Evolutionary conservation across 225 moss, liverwort and hornwort species (phyloP), one percentile per base, ranked within the genome.

Genomic region (Pseudoscleropodium purum): DNA sequence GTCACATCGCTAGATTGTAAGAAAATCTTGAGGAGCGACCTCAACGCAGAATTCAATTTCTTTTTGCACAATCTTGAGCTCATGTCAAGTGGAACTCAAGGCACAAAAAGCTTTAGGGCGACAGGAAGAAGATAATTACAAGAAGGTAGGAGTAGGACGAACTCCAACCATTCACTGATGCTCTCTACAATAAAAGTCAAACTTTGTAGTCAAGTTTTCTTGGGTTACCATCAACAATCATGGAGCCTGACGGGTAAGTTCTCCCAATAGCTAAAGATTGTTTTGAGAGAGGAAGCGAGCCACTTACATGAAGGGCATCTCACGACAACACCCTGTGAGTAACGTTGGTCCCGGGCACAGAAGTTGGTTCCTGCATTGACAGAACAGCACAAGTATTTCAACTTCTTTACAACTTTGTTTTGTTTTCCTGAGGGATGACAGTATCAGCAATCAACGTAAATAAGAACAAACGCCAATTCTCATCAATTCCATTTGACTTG

Each of bases 291-390:
- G 57, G 61, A 75, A 63, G 65, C 34, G 86, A 11, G 72, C 43
- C 61, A 85, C 93, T 90, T 81, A 94, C 94, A 77, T 39, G 94
- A 94, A 74, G 88, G 90, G 41, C 85, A 90, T 69, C 94, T 90
- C 66, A 93, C 79, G 39, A 94, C 92, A 72, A 93, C 89, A 85
- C 92, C 94, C 59, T 93, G 91, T 23, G 94, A 78, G 79, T 90
- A 93, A 72, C 92, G 84, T 81, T 91, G 84, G 67, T 92, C 94
- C 84, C 93, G 86, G 47, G 65, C 54, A 70, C 94, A 94, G 85
- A 94, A 87, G 85, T 94, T 94, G 68, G 88, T 87, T 81, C 94
- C 94, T 94, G 87, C 77, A 90, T 86, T 29, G 54, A 30, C 34
- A 85, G 78, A 47, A 79, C 74, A 39, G 31, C 41, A 47, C 29